Evolutionary conservation across 768 basidiomycete species (phyloP).

Genomic region (Leccinum sublutescens): DNA sequence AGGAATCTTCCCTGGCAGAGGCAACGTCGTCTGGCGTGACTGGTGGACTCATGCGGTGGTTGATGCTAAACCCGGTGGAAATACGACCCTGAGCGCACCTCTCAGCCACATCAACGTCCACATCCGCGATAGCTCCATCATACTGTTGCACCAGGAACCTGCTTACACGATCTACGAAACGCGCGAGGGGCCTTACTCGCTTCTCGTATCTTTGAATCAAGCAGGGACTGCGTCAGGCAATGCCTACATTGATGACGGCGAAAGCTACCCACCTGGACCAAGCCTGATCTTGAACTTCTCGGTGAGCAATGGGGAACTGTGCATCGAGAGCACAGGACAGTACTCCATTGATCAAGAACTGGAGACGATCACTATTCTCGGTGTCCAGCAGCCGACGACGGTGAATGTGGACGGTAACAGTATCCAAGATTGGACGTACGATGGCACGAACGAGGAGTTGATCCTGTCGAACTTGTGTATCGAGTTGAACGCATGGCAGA

Average conservation of each 20-base stretch:
- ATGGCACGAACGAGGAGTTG: slow-evolving; percentile 39
- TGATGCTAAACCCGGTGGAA: slow-evolving; percentile 39
- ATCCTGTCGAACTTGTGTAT: slow-evolving; percentile 37
- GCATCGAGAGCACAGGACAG: slow-evolving; percentile 34
- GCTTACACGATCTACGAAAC: slow-evolving; percentile 71
- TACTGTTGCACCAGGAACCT: slow-evolving; percentile 63
- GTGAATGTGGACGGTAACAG: slow-evolving; percentile 41
- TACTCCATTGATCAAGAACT: slow-evolving; percentile 43
- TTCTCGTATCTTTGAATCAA: slow-evolving; percentile 55
- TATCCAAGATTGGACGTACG: slow-evolving; percentile 41
- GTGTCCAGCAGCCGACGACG: slow-evolving; percentile 41
- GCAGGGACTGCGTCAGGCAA: slow-evolving; percentile 54
- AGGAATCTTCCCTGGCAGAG: slow-evolving; percentile 68
- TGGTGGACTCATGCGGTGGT: slow-evolving; percentile 68
- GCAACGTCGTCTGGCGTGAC: slow-evolving; percentile 62
- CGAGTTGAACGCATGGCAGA: slow-evolving; percentile 41
- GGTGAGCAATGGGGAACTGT: slow-evolving; percentile 36
- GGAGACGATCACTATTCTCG: slow-evolving; percentile 57
- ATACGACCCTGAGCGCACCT: slow-evolving; percentile 59
- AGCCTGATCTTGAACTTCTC: slow-evolving; percentile 47
- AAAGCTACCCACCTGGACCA: slow-evolving; percentile 54
- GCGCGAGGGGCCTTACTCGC: slow-evolving; percentile 54
- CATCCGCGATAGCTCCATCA: slow-evolving; percentile 61
- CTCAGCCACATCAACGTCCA: slow-evolving; percentile 79
- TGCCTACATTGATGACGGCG: slow-evolving; percentile 74